Evolutionary conservation across 1,139 yeast species (phyloP), one percentile per base, ranked within the genome.

Genomic region (Kurtzmaniella quercitrusa): DNA sequence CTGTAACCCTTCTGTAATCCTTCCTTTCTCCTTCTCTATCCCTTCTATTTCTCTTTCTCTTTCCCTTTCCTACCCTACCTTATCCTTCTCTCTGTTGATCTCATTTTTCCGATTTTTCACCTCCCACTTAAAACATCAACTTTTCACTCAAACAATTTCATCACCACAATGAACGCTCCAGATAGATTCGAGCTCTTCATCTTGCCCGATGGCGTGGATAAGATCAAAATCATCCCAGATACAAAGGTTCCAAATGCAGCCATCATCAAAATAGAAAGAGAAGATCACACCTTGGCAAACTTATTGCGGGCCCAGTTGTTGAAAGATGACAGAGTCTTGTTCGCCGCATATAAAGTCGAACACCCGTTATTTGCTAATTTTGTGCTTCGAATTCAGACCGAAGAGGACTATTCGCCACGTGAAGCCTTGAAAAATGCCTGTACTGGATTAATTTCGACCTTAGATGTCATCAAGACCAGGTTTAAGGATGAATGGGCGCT

Each of bases 291-390:
- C 1, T 75, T 93, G 47, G 98, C 96, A 21, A 93, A 93, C 62
- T 66, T 93, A 58, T 75, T 93, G 47, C 79, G 96, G 60, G 82
- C 93, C 31, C 96, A 91, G 62, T 77, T 93, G 43, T 75, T 89
- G 50, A 83, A 84, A 59, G 98, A 93, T 63, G 82, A 84, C 41
- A 80, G 85, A 52, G 99, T 93, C 16, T 63, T 93, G 39, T 93
- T 91, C 64, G 98, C 96, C 37, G 98, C 98, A 39, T 93, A 93
- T 73, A 93, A 93, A 65, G 91, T 93, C 37, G 98, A 91, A 64
- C 99, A 93, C 68, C 99, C 99, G 8, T 74, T 93, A 53, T 93
- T 94, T 66, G 97, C 98, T 39, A 88, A 88, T 62, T 93, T 93
- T 59, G 81, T 91, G 42, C 79, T 94, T 79, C 80, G 98, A 65